These are phyloP conservation scores for Hortiboletus rubellus DNA, from an alignment of 1,284 basidiomycete species.

Conservation along the genomic window DNA sequence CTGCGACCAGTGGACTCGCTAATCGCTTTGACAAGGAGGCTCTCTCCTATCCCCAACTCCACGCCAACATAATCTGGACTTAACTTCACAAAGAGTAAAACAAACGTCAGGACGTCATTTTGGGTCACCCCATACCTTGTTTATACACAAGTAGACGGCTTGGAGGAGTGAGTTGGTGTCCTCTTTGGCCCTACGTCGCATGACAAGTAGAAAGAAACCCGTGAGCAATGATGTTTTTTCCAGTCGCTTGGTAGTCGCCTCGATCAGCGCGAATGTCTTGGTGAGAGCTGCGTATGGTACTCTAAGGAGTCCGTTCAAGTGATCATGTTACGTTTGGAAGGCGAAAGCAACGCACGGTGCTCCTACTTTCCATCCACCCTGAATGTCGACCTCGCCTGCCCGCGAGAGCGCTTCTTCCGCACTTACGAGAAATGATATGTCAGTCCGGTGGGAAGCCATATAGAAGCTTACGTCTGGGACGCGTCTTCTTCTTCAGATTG, in stretches of 20 bases:
- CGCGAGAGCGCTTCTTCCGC: conserved; percentile 68
- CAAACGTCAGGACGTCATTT: background rate
- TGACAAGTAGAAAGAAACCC: conserved; percentile 86
- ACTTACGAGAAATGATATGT: conserved; percentile 40
- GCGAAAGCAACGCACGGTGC: conserved; percentile 62
- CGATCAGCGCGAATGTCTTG: conserved; percentile 87
- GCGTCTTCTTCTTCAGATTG: conserved; percentile 40
- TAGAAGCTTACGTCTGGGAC: conserved; percentile 58
- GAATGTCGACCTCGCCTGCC: conserved; percentile 72
- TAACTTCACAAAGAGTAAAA: conserved; percentile 50
- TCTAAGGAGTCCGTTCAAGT: conserved; percentile 42
- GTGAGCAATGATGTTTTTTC: conserved; percentile 92
- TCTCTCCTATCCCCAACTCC: conserved; percentile 97
- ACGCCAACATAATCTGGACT: conserved; percentile 96
- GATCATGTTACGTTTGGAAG: background rate
- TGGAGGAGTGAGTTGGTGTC: conserved; percentile 77
- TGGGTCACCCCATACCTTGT: conserved; percentile 61
- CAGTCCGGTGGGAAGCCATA: background rate
- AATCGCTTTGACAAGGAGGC: conserved; percentile 93
- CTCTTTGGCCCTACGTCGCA: conserved; percentile 75
- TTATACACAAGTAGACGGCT: conserved; percentile 96
- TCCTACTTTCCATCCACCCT: conserved; percentile 86
- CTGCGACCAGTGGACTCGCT: conserved; percentile 92
- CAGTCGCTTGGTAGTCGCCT: conserved; percentile 93
- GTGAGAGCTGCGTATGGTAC: conserved; percentile 94